Conservation (phyloP, 108 stramenopile species). For the Nitzschia putrida region DNA sequence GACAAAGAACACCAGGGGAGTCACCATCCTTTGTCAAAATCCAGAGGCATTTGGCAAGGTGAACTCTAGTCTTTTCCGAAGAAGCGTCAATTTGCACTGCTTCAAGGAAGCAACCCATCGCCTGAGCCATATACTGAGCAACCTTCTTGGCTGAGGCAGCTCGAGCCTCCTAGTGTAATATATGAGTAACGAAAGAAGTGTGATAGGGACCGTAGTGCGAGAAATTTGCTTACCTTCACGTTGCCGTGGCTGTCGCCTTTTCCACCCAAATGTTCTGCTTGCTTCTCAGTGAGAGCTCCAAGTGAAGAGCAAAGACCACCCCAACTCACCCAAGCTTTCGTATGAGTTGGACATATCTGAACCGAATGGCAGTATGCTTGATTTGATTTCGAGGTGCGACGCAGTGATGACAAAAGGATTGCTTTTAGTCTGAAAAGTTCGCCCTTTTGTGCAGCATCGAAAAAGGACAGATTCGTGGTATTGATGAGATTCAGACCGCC, state of each 20-base stretch:
- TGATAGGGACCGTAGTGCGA: background rate
- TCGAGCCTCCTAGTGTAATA: slow-evolving; percentile 37
- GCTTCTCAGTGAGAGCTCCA: slow-evolving; percentile 51
- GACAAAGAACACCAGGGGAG: slow-evolving; percentile 68
- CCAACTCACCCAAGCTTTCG: slow-evolving; percentile 91
- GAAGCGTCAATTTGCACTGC: slow-evolving; percentile 70
- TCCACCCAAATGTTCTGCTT: slow-evolving; percentile 30
- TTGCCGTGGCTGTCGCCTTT: slow-evolving; percentile 30
- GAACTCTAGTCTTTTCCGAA: slow-evolving; percentile 73
- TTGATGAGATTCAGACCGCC: slow-evolving; percentile 92
- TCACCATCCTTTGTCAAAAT: slow-evolving; percentile 86
- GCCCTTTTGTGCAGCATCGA: slow-evolving; percentile 82
- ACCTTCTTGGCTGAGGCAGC: slow-evolving; percentile 66
- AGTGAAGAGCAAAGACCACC: slow-evolving; percentile 86
- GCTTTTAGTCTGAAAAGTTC: slow-evolving; percentile 94
- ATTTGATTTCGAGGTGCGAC: slow-evolving; percentile 80
- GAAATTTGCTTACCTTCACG: slow-evolving; percentile 28
- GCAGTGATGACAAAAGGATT: slow-evolving; percentile 68
- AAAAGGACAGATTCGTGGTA: slow-evolving; percentile 92
- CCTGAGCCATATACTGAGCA: slow-evolving; percentile 85
- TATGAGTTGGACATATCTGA: slow-evolving; percentile 86
- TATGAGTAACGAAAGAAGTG: background rate
- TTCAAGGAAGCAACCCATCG: slow-evolving; percentile 93
- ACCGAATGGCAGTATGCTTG: slow-evolving; percentile 90
- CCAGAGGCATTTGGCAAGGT: slow-evolving; percentile 85